Evolutionary conservation across 345 rosid genomes (phyloP).

Genomic region (Dipteronia dyeriana): DNA sequence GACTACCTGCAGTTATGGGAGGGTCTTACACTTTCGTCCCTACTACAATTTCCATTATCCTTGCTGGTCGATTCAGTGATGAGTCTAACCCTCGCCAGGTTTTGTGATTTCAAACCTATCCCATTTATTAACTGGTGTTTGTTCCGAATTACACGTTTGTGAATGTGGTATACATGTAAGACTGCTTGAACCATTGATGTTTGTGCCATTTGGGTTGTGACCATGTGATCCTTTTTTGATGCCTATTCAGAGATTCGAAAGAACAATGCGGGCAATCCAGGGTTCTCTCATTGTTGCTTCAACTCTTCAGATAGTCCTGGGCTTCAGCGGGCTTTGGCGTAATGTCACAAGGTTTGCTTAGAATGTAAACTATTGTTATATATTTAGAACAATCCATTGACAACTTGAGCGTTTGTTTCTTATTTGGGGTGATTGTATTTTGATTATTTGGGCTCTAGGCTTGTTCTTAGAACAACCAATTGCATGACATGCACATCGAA

Average conservation of each 20-base stretch:
- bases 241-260: constrained; percentile 63
- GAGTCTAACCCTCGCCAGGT: constrained; percentile 67
- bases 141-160: constrained; percentile 11
- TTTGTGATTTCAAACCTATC: constrained; percentile 28
- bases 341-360: constrained; percentile 73
- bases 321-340: constrained; percentile 99
- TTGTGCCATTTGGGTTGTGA: constrained; percentile 7
- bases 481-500: not conserved
- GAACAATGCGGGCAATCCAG: constrained; percentile 90
- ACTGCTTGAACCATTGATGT: not conserved
- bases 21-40: constrained; percentile 93
- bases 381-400: constrained; percentile 7
- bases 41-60: constrained; percentile 86
- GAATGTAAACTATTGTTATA: constrained; percentile 9
- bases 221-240: constrained; percentile 16
- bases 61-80: constrained; percentile 78
- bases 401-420: not conserved
- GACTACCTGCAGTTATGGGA: constrained; percentile 94
- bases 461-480: not conserved
- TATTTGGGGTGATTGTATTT: constrained; percentile 1
- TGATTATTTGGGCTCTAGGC: not conserved
- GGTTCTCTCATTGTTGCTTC: constrained; percentile 96
- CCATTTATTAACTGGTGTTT: not conserved
- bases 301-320: constrained; percentile 91
- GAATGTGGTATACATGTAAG: not conserved